phyloP scores from a whole-genome alignment of 192 early-diverging fungal species.

The Globomyces pollinis-pini region DNA sequence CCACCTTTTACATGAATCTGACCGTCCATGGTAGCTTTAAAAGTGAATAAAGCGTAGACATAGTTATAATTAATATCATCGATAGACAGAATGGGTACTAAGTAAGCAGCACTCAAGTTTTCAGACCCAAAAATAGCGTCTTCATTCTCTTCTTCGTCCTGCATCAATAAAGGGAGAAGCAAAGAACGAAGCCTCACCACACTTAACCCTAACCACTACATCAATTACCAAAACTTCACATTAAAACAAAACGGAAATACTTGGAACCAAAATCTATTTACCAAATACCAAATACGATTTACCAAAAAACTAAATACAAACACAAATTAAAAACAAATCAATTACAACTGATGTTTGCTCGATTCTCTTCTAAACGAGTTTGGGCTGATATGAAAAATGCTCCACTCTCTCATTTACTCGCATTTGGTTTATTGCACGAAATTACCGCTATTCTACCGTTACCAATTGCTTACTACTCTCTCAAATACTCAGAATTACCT shows the following conservation, averaged over 20 bases:
- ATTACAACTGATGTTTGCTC: neutral
- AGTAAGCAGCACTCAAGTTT: neutral
- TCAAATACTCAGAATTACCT: constrained; percentile 43
- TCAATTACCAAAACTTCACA: too few relatives aligned
- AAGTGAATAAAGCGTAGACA: constrained; percentile 81
- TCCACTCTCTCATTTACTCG: constrained; percentile 35
- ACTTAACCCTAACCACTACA: too few relatives aligned
- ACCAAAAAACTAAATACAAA: too few relatives aligned
- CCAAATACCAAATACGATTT: too few relatives aligned
- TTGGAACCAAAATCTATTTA: too few relatives aligned
- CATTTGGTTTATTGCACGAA: constrained; percentile 83
- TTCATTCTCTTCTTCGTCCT: neutral
- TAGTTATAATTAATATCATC: constrained; percentile 61
- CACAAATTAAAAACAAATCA: too few relatives aligned
- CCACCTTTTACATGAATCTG: constrained; percentile 73
- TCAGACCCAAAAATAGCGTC: constrained; percentile 8
- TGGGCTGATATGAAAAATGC: neutral
- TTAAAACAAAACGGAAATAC: too few relatives aligned
- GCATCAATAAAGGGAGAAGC: too few relatives aligned
- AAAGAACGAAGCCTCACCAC: too few relatives aligned
- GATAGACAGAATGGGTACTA: constrained; percentile 4
- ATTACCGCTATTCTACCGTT: constrained; percentile 78
- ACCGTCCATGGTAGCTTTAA: constrained; percentile 76
- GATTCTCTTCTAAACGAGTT: neutral
- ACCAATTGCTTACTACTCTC: constrained; percentile 60